Conservation (phyloP, 2,329 filamentous ascomycete genomes). For the Exophiala sideris region DNA sequence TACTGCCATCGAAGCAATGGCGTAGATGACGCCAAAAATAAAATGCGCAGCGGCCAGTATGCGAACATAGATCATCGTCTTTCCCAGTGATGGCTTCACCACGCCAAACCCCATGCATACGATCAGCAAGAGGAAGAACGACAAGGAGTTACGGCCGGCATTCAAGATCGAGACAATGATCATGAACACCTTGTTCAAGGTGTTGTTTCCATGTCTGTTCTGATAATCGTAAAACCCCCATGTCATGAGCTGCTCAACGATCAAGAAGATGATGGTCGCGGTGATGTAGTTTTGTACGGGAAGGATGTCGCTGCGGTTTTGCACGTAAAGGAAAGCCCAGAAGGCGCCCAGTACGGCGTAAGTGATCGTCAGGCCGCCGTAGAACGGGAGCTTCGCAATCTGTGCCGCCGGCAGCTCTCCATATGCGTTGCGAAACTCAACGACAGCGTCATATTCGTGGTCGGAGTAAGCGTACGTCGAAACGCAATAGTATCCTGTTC, state of each 20-base stretch:
- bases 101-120: slow-evolving; percentile 99
- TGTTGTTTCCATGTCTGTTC: slow-evolving; percentile 81
- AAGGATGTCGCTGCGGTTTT: slow-evolving; percentile 90
- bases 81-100: slow-evolving; percentile 86
- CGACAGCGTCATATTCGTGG: slow-evolving; percentile 70
- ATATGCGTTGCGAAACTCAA: slow-evolving; percentile 93
- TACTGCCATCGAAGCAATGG: slow-evolving; percentile 81
- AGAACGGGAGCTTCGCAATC: slow-evolving; percentile 95
- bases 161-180: slow-evolving; percentile 90
- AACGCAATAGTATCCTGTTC: slow-evolving; percentile 95
- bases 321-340: slow-evolving; percentile 94
- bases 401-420: slow-evolving; percentile 93
- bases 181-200: slow-evolving; percentile 79
- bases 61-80: slow-evolving; percentile 90
- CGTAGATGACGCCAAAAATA: slow-evolving; percentile 82
- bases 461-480: slow-evolving; percentile 69
- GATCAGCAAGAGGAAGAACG: slow-evolving; percentile 94
- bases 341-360: slow-evolving; percentile 84
- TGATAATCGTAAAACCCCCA: slow-evolving; percentile 99
- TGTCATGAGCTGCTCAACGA: slow-evolving; percentile 95
- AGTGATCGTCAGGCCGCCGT: slow-evolving; percentile 87
- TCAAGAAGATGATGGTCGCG: slow-evolving; percentile 88
- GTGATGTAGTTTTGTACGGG: slow-evolving; percentile 99
- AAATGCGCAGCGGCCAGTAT: slow-evolving; percentile 91
- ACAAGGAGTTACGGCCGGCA: slow-evolving; percentile 92